A percentile compares a stretch with the other conserved stretches of the same genome.
Conservation (phyloP, 768 basidiomycete species). For the Serpula lacrymans region DNA sequence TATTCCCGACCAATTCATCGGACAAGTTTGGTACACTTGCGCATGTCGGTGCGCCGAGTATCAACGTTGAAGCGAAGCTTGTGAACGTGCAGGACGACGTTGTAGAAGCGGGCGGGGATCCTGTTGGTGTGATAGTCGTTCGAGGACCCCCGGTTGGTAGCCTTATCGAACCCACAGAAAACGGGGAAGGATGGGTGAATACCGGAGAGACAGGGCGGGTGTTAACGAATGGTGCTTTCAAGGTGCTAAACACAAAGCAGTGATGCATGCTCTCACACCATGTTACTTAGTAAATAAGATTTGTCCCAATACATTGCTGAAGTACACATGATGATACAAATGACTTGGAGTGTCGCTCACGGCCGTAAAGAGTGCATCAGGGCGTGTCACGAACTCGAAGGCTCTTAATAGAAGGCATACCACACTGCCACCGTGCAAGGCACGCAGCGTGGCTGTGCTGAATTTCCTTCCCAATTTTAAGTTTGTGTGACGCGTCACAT, state of each 20-base stretch:
- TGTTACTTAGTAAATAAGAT: no score
- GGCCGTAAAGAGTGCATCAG: no score
- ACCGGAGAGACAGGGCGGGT: constrained; percentile 45
- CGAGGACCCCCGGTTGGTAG: constrained; percentile 75
- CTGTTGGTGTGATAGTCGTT: constrained; percentile 55
- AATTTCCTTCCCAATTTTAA: constrained; percentile 8
- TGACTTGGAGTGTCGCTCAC: no score
- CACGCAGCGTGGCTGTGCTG: constrained; percentile 16
- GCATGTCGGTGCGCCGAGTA: constrained; percentile 75
- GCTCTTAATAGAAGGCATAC: no score
- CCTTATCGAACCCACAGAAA: constrained; percentile 33
- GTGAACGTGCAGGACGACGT: constrained; percentile 59
- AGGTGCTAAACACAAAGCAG: no score
- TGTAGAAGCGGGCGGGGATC: constrained; percentile 66
- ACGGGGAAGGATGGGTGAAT: constrained; percentile 43
- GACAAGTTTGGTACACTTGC: constrained; percentile 38
- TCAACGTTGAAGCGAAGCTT: constrained; percentile 85
- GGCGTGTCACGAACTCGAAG: no score
- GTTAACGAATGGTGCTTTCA: constrained; percentile 68
- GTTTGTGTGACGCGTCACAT: constrained; percentile 4
- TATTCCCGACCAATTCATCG: constrained; percentile 43
- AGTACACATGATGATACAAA: no score
- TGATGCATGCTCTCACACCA: no score
- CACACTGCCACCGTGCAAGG: no score
- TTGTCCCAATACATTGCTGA: no score